These are phyloP conservation scores for Galium porrigens DNA, from an alignment of 305 asterid genomes.

Conservation along the genomic window DNA sequence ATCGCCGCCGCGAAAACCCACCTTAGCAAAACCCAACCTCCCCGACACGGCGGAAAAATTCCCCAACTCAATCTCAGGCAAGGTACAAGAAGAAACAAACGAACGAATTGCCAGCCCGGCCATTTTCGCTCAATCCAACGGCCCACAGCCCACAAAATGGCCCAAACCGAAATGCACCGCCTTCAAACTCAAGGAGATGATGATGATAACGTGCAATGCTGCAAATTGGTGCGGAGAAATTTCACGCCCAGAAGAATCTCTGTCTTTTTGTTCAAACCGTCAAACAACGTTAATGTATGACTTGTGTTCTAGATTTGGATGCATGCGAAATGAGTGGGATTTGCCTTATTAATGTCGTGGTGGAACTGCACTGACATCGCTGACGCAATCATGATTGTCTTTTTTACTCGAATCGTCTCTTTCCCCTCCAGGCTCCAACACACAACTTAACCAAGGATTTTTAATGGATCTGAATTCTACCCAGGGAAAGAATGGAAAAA, in stretches of 20 bases:
- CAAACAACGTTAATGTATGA: background rate
- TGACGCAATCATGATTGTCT: conserved; percentile 3
- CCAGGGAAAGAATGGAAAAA: background rate
- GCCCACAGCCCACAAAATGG: background rate
- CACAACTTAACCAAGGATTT: background rate
- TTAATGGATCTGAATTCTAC: background rate
- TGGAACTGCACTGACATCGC: conserved; percentile 2
- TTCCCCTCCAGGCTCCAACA: background rate
- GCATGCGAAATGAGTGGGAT: background rate
- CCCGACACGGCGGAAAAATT: conserved; percentile 16
- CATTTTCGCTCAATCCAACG: conserved; percentile 19
- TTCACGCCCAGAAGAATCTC: background rate
- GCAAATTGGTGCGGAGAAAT: background rate
- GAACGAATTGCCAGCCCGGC: conserved; percentile 27
- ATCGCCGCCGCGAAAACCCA: conserved; percentile 18
- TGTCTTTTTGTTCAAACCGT: background rate
- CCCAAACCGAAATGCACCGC: background rate
- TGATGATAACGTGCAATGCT: conserved; percentile 10
- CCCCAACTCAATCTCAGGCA: conserved; percentile 20
- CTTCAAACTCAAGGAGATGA: background rate
- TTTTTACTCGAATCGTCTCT: background rate
- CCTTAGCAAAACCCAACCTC: conserved; percentile 25
- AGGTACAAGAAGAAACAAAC: conserved; percentile 19
- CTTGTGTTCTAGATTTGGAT: background rate
- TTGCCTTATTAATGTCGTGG: background rate